phyloP scores from a whole-genome alignment of 768 basidiomycete genomes.

The Tephrocybe sp. region DNA sequence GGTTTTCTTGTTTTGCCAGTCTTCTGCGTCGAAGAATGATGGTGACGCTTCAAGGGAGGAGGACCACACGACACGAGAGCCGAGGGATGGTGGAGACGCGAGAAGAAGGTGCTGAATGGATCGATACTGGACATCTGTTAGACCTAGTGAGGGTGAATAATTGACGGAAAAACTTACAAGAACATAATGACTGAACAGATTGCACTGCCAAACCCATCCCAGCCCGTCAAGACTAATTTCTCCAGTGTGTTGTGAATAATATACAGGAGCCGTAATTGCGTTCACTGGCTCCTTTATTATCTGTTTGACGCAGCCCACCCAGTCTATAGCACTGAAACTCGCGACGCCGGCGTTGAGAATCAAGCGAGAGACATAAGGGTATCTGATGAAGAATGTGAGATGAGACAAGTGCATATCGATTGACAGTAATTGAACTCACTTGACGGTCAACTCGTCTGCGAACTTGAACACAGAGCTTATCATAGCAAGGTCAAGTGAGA shows the following conservation, averaged over 20 bases:
- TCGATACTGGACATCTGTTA: slow-evolving; percentile 53
- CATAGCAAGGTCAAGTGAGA: slow-evolving; percentile 63
- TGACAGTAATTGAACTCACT: slow-evolving; percentile 46
- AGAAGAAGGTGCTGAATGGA: slow-evolving; percentile 53
- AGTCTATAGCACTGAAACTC: slow-evolving; percentile 55
- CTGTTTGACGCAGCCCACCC: slow-evolving; percentile 45
- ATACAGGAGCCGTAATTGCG: slow-evolving; percentile 55
- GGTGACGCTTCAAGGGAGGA: slow-evolving; percentile 69
- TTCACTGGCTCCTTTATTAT: slow-evolving; percentile 42
- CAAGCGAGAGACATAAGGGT: slow-evolving; percentile 79
- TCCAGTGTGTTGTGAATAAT: slow-evolving; percentile 56
- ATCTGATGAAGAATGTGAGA: slow-evolving; percentile 48
- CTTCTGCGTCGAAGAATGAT: slow-evolving; percentile 53
- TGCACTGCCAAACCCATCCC: slow-evolving; percentile 84
- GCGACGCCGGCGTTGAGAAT: slow-evolving; percentile 80
- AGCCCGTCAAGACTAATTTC: slow-evolving; percentile 66
- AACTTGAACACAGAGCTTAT: slow-evolving; percentile 64
- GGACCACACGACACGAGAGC: slow-evolving; percentile 74
- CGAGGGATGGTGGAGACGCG: slow-evolving; percentile 39
- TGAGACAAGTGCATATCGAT: too few relatives aligned
- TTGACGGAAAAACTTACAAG: slow-evolving; percentile 43
- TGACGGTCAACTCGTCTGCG: slow-evolving; percentile 48
- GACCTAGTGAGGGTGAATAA: neutral
- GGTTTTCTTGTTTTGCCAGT: slow-evolving; percentile 71
- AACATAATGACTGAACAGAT: slow-evolving; percentile 79